These are phyloP conservation scores for Chondrostereum purpureum DNA, from an alignment of 1,284 basidiomycete species.

Conservation along the genomic window DNA sequence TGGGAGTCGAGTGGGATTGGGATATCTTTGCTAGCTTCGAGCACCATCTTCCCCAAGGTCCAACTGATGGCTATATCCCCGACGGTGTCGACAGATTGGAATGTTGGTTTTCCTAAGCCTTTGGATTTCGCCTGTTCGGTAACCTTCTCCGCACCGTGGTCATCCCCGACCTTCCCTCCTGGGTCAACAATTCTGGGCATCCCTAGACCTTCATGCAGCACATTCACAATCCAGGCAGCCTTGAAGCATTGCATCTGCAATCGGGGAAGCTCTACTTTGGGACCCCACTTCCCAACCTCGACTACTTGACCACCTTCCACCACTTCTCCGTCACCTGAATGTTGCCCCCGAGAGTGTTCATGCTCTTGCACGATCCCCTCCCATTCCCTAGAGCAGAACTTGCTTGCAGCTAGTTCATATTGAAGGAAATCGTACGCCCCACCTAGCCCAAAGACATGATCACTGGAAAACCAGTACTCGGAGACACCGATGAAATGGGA, in stretches of 20 bases:
- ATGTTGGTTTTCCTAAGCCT: conserved; percentile 71
- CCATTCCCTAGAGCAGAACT: conserved; percentile 86
- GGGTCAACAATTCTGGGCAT: conserved; percentile 88
- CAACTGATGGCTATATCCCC: conserved; percentile 92
- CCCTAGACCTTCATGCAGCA: conserved; percentile 94
- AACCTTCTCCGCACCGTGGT: conserved; percentile 51
- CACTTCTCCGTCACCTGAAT: conserved; percentile 55
- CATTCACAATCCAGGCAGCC: conserved; percentile 95
- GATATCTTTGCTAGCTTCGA: conserved; percentile 88
- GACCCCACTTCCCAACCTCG: conserved; percentile 62
- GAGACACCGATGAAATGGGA: conserved; percentile 96
- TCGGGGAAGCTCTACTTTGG: conserved; percentile 74
- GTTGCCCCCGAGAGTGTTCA: conserved; percentile 41
- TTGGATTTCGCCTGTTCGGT: conserved; percentile 72
- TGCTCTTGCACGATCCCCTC: conserved; percentile 66
- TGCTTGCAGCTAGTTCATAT: conserved; percentile 87
- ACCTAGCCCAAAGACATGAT: conserved; percentile 91
- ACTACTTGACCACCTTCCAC: conserved; percentile 53
- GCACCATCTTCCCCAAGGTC: conserved; percentile 97
- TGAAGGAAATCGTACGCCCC: conserved; percentile 95
- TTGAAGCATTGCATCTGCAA: conserved; percentile 99
- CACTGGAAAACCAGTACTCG: conserved; percentile 99
- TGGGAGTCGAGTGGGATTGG: conserved; percentile 40
- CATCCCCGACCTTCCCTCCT: conserved; percentile 63
- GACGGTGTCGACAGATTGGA: conserved; percentile 91